phyloP scores from a whole-genome alignment of 148 eudicot species.

The Suaeda aralocaspica region DNA sequence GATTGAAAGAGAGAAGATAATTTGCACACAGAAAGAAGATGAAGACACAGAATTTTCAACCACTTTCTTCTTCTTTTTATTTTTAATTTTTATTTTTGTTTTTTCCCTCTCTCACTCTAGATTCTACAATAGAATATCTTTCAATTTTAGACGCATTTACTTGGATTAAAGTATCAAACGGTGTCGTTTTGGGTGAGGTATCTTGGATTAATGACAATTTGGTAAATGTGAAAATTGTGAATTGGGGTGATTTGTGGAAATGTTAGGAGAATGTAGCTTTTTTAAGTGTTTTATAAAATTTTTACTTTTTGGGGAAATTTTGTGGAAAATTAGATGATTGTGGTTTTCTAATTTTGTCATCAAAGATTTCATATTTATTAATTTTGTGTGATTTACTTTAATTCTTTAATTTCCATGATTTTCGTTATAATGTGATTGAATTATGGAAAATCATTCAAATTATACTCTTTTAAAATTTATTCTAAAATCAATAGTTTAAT shows the following conservation, averaged over 20 bases:
- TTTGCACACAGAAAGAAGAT: constrained; percentile 19
- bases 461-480: too few relatives aligned
- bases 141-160: background rate
- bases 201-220: background rate
- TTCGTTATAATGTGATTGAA: too few relatives aligned
- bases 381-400: too few relatives aligned
- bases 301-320: background rate
- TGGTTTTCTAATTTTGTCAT: too few relatives aligned
- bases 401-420: too few relatives aligned
- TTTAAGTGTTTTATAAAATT: background rate
- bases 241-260: background rate
- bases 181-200: constrained; percentile 1
- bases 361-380: too few relatives aligned
- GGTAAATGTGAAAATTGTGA: background rate
- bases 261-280: background rate
- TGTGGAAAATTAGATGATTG: background rate
- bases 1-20: background rate
- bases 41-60: constrained; percentile 15
- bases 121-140: background rate
- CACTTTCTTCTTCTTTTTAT: background rate
- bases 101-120: too few relatives aligned
- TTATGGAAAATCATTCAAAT: too few relatives aligned
- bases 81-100: too few relatives aligned
- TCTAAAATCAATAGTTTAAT: too few relatives aligned
- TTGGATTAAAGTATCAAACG: background rate